Evolutionary conservation across 192 early-diverging fungal genomes (phyloP), one percentile per base, ranked within the genome.

Genomic region (Jimgerdemannia lactiflua): DNA sequence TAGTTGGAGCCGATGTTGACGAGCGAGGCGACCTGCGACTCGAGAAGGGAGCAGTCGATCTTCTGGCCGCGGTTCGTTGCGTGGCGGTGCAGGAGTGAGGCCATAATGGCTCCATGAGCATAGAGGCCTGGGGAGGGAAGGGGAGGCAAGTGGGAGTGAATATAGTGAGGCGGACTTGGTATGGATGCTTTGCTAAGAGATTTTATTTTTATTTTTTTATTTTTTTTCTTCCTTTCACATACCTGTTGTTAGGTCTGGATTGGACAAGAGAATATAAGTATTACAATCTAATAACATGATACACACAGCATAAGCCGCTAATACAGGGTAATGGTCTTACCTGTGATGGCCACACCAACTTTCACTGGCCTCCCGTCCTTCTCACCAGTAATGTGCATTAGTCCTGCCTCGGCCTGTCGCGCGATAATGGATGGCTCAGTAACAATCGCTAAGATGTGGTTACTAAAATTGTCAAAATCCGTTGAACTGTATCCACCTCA

Each of bases 361-460:
- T 99, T 99, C 66, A 97, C 97, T 0, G 96, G 96, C 64, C 84
- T 65, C 0, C 95, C 92, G 76, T 89, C 80, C 39, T 86, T 86
- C 74, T 97, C 95, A 17, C 95, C 97, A 4, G 97, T 99, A 49
- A 99, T 99, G 78, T 96, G 91, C 96, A 99, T 99, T 41, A 99
- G 71, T 19, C 97, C 97, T 19, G 93, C 96, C 78, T 97, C 95
- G 6, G 91, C 94, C 81, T 87, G 49, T 44, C 39, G 54, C 49
- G 7, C 10, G 20, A 79, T 18, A n/a, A 66, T 14, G 6, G 29
- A 41, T 69, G 39, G 41, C 43, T 63, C 66, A 64, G 49, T 3
- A 18, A n/a, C 11, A 14, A 49, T 29, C 41, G 43, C 41, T 42
- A 8, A 42, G 43, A 39, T 4, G n/a, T 17, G 17, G 49, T 14